Evolutionary conservation across 1,284 basidiomycete genomes (phyloP), one percentile per base, ranked within the genome.

Genomic region (Cutaneotrichosporon sp.): DNA sequence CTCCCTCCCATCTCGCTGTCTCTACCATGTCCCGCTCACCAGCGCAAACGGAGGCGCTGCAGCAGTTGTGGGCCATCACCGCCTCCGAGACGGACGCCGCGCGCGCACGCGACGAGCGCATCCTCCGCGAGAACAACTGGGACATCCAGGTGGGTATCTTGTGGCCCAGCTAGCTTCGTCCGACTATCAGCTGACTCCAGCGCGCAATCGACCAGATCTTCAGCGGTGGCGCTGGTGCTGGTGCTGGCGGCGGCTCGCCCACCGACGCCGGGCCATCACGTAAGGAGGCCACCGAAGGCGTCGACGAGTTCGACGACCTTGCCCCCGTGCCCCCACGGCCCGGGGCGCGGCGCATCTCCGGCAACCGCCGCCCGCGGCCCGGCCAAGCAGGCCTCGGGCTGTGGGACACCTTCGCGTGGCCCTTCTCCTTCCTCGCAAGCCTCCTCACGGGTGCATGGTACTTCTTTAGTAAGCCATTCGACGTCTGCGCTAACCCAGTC

Each of bases 1-100:
- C 29, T 5, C n/a, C n/a, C n/a, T 29, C 29, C 9, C 29, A 13
- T 24, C 13, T n/a, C 18, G 4, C 20, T 20, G 16, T n/a, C n/a
- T n/a, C n/a, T n/a, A 36, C 31, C 31, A 65, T 65, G 73, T 61
- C 75, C 7, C 67, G 70, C 36, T 69, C 71, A 6, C 51, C 65
- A 4, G 58, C 54, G 1, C 75, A 79, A 61, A 64, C 69, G 8
- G 71, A 69, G 11, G 73, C 74, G 1, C 63, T 79, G 9, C 67
- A 78, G 29, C 76, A 78, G 61, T 64, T 81, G 16, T 70, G 70
- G 56, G 73, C 77, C 18, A 74, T 81, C 55, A 80, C 77, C 5
- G 75, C 75, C 8, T 77, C 78, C 1, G 65, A 63, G 1, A 72
- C 71, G 9, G 59, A 66, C 8, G 69, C 69, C 2, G 68, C 74